phyloP scores from a whole-genome alignment of 2,329 filamentous ascomycete species.

The Drechslerella stenobrocha region DNA sequence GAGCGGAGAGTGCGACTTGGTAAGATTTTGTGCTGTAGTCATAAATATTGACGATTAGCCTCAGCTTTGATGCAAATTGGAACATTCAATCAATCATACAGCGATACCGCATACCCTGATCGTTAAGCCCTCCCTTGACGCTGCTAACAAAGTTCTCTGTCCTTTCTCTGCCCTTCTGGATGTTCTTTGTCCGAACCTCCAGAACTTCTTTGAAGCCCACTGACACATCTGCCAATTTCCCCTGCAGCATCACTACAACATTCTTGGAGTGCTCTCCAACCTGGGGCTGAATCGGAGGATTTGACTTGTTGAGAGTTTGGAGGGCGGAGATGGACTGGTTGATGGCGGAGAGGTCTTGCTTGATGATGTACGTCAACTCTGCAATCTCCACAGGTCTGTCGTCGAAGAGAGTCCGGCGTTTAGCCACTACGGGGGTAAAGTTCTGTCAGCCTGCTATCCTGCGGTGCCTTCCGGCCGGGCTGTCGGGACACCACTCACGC shows the following conservation, averaged over 20 bases:
- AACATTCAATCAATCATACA: slow-evolving; percentile 36
- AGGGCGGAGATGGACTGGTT: slow-evolving; percentile 86
- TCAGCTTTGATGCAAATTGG: background rate
- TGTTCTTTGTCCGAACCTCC: slow-evolving; percentile 95
- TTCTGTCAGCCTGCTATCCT: too few species aligned
- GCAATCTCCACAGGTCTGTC: slow-evolving; percentile 96
- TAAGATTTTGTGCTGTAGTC: slow-evolving; percentile 48
- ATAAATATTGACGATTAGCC: slow-evolving; percentile 16
- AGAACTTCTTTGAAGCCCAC: slow-evolving; percentile 97
- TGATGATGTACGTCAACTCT: slow-evolving; percentile 95
- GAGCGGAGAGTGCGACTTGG: slow-evolving; percentile 65
- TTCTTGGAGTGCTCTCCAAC: slow-evolving; percentile 98
- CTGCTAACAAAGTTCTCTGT: slow-evolving; percentile 93
- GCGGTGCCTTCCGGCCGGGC: too few species aligned
- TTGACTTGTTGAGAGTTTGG: slow-evolving; percentile 77
- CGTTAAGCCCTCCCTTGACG: slow-evolving; percentile 47
- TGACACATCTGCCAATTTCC: slow-evolving; percentile 86
- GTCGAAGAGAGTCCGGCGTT: slow-evolving; percentile 94
- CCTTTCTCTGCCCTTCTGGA: slow-evolving; percentile 85
- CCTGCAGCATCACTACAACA: slow-evolving; percentile 86
- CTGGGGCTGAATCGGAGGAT: slow-evolving; percentile 63
- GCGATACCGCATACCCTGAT: slow-evolving; percentile 48
- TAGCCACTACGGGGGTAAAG: slow-evolving; percentile 67
- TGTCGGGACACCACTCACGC: slow-evolving; percentile 65
- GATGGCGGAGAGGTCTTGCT: slow-evolving; percentile 83